Base-by-base conservation (phyloP, 2,329 filamentous ascomycete genomes). In the Colletotrichum filicis region DNA sequence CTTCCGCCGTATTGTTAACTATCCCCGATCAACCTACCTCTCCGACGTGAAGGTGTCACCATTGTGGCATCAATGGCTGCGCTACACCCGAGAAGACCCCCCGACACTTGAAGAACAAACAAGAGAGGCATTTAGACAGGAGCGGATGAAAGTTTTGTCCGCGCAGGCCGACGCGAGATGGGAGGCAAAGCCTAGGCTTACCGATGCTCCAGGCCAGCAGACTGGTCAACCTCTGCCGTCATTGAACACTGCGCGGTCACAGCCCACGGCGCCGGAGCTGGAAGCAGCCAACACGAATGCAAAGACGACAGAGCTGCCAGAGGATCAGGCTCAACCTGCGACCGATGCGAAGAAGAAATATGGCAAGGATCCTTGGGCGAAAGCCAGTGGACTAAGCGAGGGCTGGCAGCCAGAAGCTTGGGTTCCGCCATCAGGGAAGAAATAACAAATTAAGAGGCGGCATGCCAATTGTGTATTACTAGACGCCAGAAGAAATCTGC, bases 41-140 rank as follows among this genome's bases (percentile, higher is more conserved):
- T 88, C 85, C 76, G 86, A 89, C 42, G 86, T 92, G 66, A 82
- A 82, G 68, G 90, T 92, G 73, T 83, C 87, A 64, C 91, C 91
- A 12, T 85, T 87, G 75, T 93, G 91, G 91, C 91, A 92, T 81
- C 91, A 92, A 78, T 93, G 91, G 91, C 85, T 93, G 61, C 89
- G 91, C 19, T 86, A 92, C 79, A 89, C 87, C 58, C 88, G 91
- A 24, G 74, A 78, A 2, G 79, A 86, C 0, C 84, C 91, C 2
- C 91, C 91, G 1, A 87, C 84, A 2, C 80, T 92, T 12, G 80
- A 82, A 1, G 91, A 93, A 79, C 90, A 92, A 80, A 78, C 82
- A 7, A 80, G 79, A 42, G 91, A 93, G 66, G 78, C 89, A 1
- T 78, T 79, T 12, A 85, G 91, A 30, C 88, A 87, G 79, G 82